Percentiles rank a stretch among this genome's conserved stretches.
Conservation (phyloP, 306 rosid genomes). For the Bauhinia variegata region DNA sequence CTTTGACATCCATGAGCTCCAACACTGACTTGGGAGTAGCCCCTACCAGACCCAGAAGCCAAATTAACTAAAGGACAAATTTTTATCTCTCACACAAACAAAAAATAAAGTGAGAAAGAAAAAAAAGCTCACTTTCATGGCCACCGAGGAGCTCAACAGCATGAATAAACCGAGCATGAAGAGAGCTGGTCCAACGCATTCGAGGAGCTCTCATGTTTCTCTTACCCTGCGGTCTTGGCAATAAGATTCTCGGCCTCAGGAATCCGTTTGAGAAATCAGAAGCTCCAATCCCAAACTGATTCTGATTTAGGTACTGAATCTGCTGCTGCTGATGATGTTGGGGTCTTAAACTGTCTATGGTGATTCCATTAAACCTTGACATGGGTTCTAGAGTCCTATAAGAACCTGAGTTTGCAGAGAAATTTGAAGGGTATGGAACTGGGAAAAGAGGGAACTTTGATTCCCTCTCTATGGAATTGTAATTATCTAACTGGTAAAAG, state of each 20-base stretch:
- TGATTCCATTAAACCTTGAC: conserved; percentile 58
- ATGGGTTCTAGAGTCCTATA: conserved; percentile 31
- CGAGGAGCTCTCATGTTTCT: conserved; percentile 89
- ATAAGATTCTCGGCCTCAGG: conserved; percentile 53
- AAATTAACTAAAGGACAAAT: background rate
- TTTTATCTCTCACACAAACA: no score
- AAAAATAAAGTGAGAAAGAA: background rate
- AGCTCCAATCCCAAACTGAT: conserved; percentile 43
- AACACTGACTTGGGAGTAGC: conserved; percentile 93
- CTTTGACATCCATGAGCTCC: conserved; percentile 97
- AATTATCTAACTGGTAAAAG: no score
- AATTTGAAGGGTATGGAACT: conserved; percentile 39
- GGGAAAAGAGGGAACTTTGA: conserved; percentile 37
- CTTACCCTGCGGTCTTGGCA: conserved; percentile 56
- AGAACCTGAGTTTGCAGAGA: conserved; percentile 24
- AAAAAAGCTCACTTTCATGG: conserved; percentile 72
- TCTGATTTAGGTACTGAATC: conserved; percentile 38
- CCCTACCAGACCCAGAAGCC: conserved; percentile 51
- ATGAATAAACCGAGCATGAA: conserved; percentile 83
- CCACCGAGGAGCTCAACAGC: conserved; percentile 96
- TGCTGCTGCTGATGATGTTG: background rate
- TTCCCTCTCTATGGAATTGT: conserved; percentile 22
- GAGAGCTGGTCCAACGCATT: conserved; percentile 96
- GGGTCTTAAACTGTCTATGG: conserved; percentile 50
- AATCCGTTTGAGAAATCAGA: conserved; percentile 56